Conservation (phyloP, 78 protist species). For the Mastigamoeba balamuthi region DNA sequence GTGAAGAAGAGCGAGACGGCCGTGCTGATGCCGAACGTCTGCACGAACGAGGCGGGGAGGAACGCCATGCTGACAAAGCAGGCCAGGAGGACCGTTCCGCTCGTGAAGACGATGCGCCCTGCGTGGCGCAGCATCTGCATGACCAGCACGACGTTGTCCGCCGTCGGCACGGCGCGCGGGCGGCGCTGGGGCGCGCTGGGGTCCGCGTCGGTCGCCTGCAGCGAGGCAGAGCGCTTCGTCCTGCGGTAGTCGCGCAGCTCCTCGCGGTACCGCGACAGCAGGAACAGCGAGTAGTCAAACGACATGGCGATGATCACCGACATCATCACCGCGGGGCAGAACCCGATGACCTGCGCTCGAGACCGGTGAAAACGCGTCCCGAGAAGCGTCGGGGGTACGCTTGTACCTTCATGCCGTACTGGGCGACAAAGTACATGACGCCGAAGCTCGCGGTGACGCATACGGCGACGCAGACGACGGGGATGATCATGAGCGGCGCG, state of each 20-base stretch:
- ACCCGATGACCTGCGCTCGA: no score
- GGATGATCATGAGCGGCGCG: conserved; percentile 15
- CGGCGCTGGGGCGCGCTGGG: no score
- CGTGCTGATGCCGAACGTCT: conserved; percentile 29
- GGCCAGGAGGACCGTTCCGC: conserved; percentile 12
- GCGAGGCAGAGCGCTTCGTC: no score
- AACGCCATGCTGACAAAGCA: no score
- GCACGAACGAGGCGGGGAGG: conserved; percentile 15
- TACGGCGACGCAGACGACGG: conserved; percentile 1
- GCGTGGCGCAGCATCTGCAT: no score
- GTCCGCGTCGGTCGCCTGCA: no score
- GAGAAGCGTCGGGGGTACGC: no score
- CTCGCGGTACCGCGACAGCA: conserved; percentile 48
- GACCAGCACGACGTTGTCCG: no score
- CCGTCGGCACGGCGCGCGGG: no score
- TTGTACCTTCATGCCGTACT: conserved; percentile 32
- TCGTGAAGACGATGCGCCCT: background rate
- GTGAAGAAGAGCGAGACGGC: conserved; percentile 19
- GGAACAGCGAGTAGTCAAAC: conserved; percentile 61
- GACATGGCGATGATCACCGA: conserved; percentile 32
- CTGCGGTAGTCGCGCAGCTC: no score
- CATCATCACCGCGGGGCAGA: no score
- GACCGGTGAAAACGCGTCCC: no score
- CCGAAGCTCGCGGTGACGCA: conserved; percentile 8
- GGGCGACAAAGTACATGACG: conserved; percentile 2